Conservation (phyloP, 768 basidiomycete species). For the Xerocomus brunneocitrinus region DNA sequence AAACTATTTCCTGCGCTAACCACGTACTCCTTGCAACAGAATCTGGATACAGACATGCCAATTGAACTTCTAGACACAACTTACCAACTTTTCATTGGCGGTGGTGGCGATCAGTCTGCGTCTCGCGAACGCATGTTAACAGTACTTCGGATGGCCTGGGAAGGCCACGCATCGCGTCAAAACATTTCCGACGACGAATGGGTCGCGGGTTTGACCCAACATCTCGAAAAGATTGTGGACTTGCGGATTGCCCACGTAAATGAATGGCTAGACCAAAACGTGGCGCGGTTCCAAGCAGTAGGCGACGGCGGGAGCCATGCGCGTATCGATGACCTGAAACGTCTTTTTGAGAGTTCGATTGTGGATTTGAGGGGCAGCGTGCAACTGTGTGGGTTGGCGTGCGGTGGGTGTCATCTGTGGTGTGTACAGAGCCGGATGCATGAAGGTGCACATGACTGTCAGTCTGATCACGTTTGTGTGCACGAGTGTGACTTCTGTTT, state of each 20-base stretch:
- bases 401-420: constrained; percentile 43
- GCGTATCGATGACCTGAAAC: constrained; percentile 41
- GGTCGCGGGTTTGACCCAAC: constrained; percentile 33
- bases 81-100: constrained; percentile 33
- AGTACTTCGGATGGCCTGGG: constrained; percentile 18
- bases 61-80: constrained; percentile 38
- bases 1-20: background rate
- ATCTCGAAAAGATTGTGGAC: constrained; percentile 39
- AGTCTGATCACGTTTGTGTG: constrained; percentile 44
- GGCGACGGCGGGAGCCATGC: constrained; percentile 28
- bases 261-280: constrained; percentile 49
- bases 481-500: constrained; percentile 40
- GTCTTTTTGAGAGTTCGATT: constrained; percentile 38
- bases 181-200: constrained; percentile 30
- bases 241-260: constrained; percentile 44
- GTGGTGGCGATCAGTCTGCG: constrained; percentile 11
- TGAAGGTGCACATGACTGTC: constrained; percentile 44
- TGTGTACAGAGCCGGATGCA: constrained; percentile 48
- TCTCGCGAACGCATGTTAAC: constrained; percentile 15
- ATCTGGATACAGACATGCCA: constrained; percentile 45
- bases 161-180: constrained; percentile 17
- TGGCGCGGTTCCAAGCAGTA: constrained; percentile 40
- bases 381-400: constrained; percentile 48
- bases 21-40: constrained; percentile 29
- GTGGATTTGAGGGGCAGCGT: constrained; percentile 45